Evolutionary conservation across 2,329 filamentous ascomycete species (phyloP).

Genomic region (Phialophora chinensis): DNA sequence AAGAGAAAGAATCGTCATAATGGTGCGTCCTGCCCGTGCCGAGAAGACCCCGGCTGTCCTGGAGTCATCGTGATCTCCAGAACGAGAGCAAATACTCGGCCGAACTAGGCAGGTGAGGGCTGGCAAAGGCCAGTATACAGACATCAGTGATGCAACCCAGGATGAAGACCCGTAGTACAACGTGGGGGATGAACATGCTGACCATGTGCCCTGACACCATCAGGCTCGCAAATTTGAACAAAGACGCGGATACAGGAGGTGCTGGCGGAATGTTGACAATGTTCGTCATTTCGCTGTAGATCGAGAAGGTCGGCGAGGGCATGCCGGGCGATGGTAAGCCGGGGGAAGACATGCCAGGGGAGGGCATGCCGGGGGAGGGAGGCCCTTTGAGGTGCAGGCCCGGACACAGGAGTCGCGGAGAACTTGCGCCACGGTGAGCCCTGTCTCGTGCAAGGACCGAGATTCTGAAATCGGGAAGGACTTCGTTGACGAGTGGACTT

Average conservation of each 20-base stretch:
- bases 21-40: neutral
- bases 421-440: neutral
- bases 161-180: constrained; percentile 32
- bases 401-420: constrained; percentile 11
- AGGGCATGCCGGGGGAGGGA: constrained; percentile 21
- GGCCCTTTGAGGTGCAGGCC: constrained; percentile 12
- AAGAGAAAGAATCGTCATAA: neutral
- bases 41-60: neutral
- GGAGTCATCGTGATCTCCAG: constrained; percentile 20
- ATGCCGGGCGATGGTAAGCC: constrained; percentile 31
- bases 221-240: constrained; percentile 30
- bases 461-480: constrained; percentile 20
- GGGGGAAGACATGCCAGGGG: constrained; percentile 23
- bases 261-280: constrained; percentile 32
- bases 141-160: constrained; percentile 36
- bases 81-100: constrained; percentile 30
- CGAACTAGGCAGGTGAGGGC: constrained; percentile 34
- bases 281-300: constrained; percentile 30
- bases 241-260: constrained; percentile 27
- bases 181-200: constrained; percentile 33
- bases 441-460: constrained; percentile 1
- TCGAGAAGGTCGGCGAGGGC: constrained; percentile 31
- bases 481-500: constrained; percentile 32
- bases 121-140: constrained; percentile 33
- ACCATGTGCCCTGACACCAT: constrained; percentile 35